These are phyloP conservation scores for Gaultheria prostrata DNA, from an alignment of 148 eudicot species.

Conservation along the genomic window DNA sequence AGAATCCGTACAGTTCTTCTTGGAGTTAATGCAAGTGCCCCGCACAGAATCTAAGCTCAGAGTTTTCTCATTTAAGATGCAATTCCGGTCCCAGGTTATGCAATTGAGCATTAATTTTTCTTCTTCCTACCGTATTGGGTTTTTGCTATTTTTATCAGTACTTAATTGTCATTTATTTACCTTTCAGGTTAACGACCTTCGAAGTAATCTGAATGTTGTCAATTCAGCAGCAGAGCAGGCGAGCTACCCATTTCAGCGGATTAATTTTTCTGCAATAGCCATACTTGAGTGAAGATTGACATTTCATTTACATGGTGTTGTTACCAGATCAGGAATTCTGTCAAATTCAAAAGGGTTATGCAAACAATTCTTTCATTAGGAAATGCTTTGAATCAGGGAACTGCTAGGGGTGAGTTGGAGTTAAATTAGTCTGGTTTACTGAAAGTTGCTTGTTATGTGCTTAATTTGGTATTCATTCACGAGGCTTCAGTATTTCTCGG, in stretches of 20 bases:
- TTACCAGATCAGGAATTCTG: conserved; percentile 75
- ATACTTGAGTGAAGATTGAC: background rate
- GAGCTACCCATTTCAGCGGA: conserved; percentile 24
- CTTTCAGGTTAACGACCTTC: conserved; percentile 72
- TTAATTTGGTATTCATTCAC: background rate
- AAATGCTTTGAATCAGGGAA: conserved; percentile 92
- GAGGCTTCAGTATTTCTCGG: background rate
- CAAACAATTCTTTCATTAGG: conserved; percentile 91
- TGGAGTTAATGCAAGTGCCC: conserved; percentile 87
- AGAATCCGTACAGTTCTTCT: conserved; percentile 55
- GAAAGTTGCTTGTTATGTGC: background rate
- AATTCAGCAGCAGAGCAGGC: conserved; percentile 82
- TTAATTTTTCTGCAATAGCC: background rate
- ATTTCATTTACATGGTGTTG: conserved; percentile 14
- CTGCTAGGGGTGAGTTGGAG: conserved; percentile 76
- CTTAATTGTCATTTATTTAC: background rate
- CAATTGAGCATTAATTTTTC: background rate
- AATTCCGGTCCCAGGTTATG: conserved; percentile 74
- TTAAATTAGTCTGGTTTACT: conserved; percentile 3
- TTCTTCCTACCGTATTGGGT: conserved; percentile 5
- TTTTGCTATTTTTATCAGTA: background rate
- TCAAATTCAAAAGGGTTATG: conserved; percentile 73
- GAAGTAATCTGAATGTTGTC: conserved; percentile 55
- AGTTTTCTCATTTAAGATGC: conserved; percentile 88
- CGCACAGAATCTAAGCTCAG: conserved; percentile 80